These are phyloP conservation scores for Psidium guajava DNA, from an alignment of 345 rosid species.

Conservation along the genomic window DNA sequence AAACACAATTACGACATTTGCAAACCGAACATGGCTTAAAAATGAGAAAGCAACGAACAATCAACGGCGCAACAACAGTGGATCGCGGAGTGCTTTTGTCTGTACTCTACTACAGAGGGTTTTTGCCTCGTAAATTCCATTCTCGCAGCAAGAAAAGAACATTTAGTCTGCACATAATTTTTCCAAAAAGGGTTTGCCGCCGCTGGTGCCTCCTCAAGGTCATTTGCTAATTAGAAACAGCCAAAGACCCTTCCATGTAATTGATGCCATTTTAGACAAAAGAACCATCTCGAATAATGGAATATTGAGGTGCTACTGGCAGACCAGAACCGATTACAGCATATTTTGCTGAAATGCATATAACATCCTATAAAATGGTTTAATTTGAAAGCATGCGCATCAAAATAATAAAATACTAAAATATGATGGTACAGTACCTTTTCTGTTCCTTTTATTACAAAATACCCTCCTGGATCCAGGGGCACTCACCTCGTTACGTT, in stretches of 20 bases:
- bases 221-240: background rate
- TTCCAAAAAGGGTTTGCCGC: background rate
- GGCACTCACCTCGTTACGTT: constrained; percentile 99
- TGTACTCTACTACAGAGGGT: background rate
- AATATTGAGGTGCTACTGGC: background rate
- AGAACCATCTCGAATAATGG: background rate
- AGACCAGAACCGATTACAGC: background rate
- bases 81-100: background rate
- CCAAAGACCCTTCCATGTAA: background rate
- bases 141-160: background rate
- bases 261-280: background rate
- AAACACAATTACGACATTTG: background rate
- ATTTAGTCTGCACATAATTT: background rate
- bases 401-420: background rate
- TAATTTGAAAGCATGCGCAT: background rate
- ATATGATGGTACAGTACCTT: constrained; percentile 34
- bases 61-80: background rate
- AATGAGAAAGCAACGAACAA: background rate
- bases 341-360: background rate
- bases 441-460: constrained; percentile 79
- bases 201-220: background rate
- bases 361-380: background rate
- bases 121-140: background rate
- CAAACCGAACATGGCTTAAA: background rate
- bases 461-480: constrained; percentile 95